A percentile compares a stretch with the other conserved stretches of the same genome.
Conservation (phyloP, 2,329 filamentous ascomycete genomes). For the Claviceps pusilla region DNA sequence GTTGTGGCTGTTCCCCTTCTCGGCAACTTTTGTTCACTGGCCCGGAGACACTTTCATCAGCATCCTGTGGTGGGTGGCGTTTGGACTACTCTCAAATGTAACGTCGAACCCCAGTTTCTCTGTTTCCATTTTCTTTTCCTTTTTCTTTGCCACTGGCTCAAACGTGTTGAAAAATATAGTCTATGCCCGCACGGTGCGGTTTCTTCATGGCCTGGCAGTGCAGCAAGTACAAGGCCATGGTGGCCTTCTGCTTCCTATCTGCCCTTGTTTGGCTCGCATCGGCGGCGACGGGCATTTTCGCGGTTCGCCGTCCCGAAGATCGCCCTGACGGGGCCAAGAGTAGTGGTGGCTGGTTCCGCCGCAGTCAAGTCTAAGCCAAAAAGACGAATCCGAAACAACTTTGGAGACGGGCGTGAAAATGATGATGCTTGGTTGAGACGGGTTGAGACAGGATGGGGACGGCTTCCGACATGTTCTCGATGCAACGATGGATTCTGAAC, state of each 20-base stretch:
- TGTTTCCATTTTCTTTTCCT: not conserved
- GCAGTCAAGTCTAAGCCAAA: conserved; percentile 24
- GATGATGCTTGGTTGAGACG: not conserved
- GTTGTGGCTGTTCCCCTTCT: conserved; percentile 59
- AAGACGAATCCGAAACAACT: not conserved
- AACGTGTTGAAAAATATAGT: conserved; percentile 11
- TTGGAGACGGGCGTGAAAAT: not conserved
- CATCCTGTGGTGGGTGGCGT: conserved; percentile 54
- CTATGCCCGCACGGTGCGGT: conserved; percentile 35
- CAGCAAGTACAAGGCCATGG: conserved; percentile 52
- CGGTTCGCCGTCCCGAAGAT: conserved; percentile 28
- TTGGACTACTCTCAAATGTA: conserved; percentile 50
- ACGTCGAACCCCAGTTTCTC: conserved; percentile 16
- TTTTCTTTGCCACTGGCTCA: not conserved
- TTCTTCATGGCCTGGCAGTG: conserved; percentile 51
- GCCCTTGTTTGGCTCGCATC: conserved; percentile 57
- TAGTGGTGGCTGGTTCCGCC: conserved; percentile 28
- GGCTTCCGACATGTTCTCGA: not conserved
- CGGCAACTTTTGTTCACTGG: conserved; percentile 52
- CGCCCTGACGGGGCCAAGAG: conserved; percentile 18
- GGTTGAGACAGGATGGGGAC: not conserved
- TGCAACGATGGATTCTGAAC: not conserved
- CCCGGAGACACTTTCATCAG: conserved; percentile 56
- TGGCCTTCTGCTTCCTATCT: conserved; percentile 58
- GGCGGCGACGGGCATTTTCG: conserved; percentile 40